These are phyloP conservation scores for Blastocystis sp. DNA, from an alignment of 352 stramenopile genomes.

Conservation along the genomic window DNA sequence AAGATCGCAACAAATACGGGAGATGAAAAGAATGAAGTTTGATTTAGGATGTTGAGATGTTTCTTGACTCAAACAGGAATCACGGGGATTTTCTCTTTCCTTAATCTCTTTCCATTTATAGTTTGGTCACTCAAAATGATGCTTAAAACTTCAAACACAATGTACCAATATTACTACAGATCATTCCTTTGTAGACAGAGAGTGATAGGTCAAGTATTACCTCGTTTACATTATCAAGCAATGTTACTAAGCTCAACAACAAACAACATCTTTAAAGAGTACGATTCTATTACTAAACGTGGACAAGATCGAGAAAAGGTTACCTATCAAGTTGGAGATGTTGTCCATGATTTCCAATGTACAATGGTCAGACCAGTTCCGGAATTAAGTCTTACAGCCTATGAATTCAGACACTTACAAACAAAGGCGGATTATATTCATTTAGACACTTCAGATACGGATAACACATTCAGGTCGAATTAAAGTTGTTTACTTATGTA, in stretches of 20 bases:
- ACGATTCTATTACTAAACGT: constrained; percentile 56
- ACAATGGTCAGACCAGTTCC: constrained; percentile 73
- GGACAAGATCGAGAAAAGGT: constrained; percentile 53
- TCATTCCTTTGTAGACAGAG: not conserved
- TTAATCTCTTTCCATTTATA: not conserved
- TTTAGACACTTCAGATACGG: constrained; percentile 78
- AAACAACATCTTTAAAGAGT: not conserved
- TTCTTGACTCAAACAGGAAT: not conserved
- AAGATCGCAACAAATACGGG: not conserved
- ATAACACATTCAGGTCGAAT: constrained; percentile 80
- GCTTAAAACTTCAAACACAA: not conserved
- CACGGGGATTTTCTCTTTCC: not conserved
- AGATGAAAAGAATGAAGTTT: constrained; percentile 8
- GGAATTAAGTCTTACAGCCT: constrained; percentile 79
- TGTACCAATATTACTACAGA: too few species aligned
- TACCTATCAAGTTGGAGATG: constrained; percentile 71
- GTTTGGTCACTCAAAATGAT: not conserved
- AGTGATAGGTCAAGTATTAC: not conserved
- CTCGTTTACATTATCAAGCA: not conserved
- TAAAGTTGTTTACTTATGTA: constrained; percentile 72
- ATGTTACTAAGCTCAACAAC: not conserved
- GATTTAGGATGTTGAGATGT: not conserved
- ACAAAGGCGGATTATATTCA: constrained; percentile 80
- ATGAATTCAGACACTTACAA: constrained; percentile 77
- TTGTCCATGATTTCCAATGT: constrained; percentile 78